Evolutionary conservation across 148 eudicot species (phyloP).

Genomic region (Camellia granthamiana): DNA sequence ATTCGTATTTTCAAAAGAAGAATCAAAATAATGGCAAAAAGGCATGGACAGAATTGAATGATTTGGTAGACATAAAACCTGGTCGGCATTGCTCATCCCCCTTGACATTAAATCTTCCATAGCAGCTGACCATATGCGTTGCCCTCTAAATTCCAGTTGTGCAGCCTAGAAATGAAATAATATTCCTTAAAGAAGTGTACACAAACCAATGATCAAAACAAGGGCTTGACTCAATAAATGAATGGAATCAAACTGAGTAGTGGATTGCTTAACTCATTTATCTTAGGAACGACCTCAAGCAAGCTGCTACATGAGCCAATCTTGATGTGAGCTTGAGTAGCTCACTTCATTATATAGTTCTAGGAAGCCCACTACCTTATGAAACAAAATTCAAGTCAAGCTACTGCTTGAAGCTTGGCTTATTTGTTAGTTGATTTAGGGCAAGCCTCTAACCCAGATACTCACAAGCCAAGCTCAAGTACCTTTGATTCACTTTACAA

Average conservation of each 20-base stretch:
- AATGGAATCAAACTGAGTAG: background rate
- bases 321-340: background rate
- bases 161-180: conserved; percentile 41
- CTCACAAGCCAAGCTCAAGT: background rate
- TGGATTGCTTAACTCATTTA: background rate
- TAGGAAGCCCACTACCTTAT: background rate
- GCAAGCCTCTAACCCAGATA: background rate
- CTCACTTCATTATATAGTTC: background rate
- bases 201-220: background rate
- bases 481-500: background rate
- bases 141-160: conserved; percentile 76
- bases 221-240: background rate
- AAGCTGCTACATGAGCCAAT: background rate
- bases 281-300: background rate
- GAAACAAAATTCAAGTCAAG: background rate
- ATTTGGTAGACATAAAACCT: conserved; percentile 36
- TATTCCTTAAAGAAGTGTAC: background rate
- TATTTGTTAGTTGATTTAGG: background rate
- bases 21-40: background rate
- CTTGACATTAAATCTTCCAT: conserved; percentile 79
- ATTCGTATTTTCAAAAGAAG: background rate
- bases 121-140: conserved; percentile 79
- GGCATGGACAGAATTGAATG: background rate
- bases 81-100: conserved; percentile 73
- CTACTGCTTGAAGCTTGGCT: background rate